These are phyloP conservation scores for Lunasporangiospora selenospora DNA, from an alignment of 192 early-diverging fungal species.

Conservation along the genomic window DNA sequence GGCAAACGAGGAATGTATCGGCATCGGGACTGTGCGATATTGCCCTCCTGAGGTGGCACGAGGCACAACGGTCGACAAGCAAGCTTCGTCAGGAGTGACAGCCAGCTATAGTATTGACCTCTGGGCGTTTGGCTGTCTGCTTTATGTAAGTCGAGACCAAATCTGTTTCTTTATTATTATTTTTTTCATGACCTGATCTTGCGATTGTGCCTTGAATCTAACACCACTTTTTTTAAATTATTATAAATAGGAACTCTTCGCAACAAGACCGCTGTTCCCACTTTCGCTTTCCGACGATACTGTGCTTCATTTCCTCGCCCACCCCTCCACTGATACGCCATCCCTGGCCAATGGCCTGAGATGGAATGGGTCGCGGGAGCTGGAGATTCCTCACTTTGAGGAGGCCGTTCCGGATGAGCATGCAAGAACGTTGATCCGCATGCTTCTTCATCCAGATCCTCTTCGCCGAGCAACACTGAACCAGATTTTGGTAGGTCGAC, in stretches of 20 bases:
- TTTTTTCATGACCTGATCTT: too few species aligned
- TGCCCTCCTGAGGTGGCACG: conserved; percentile 58
- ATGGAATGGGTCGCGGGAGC: conserved; percentile 48
- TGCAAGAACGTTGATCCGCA: conserved; percentile 48
- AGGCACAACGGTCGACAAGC: conserved; percentile 53
- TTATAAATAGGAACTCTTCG: conserved; percentile 50
- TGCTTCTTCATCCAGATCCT: conserved; percentile 49
- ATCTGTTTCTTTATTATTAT: too few species aligned
- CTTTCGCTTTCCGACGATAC: conserved; percentile 52
- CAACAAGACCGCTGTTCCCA: conserved; percentile 52
- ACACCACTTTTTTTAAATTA: too few species aligned
- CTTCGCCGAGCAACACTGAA: conserved; percentile 45
- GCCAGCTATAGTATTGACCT: conserved; percentile 56
- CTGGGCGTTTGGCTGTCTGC: conserved; percentile 58
- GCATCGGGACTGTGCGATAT: conserved; percentile 56
- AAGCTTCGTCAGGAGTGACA: conserved; percentile 51
- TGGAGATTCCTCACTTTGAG: conserved; percentile 55
- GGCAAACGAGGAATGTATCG: conserved; percentile 54
- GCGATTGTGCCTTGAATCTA: too few species aligned
- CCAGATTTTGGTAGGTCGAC: conserved; percentile 46
- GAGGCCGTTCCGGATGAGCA: conserved; percentile 38
- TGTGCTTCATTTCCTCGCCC: conserved; percentile 55
- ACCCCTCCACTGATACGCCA: conserved; percentile 55
- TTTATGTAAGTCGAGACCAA: conserved; percentile 53
- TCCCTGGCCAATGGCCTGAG: conserved; percentile 49